Conservation (phyloP, 768 basidiomycete species). For the Cytidiella melzeri region DNA sequence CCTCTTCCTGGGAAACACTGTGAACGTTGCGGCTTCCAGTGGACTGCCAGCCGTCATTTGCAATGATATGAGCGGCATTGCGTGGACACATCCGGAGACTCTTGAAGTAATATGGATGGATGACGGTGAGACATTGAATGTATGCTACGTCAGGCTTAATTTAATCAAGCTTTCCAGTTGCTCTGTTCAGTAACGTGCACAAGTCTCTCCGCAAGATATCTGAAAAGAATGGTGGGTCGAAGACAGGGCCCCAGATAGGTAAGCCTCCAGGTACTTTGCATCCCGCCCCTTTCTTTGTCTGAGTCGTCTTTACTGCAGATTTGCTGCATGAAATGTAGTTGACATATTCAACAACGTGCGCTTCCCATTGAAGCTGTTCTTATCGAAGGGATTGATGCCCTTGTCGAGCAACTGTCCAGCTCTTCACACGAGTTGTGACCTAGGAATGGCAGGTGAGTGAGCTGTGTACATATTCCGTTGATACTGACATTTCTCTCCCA, state of each 20-base stretch:
- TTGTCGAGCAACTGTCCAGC: background rate
- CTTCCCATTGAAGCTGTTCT: constrained; percentile 19
- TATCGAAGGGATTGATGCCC: constrained; percentile 2
- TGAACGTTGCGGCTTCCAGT: constrained; percentile 18
- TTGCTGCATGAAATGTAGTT: constrained; percentile 11
- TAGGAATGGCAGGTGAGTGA: too few relatives aligned
- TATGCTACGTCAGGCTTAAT: background rate
- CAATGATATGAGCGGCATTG: constrained; percentile 5
- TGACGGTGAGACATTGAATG: background rate
- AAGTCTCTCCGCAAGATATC: background rate
- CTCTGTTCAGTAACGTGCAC: background rate
- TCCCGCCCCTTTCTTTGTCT: constrained; percentile 18
- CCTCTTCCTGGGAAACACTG: constrained; percentile 13
- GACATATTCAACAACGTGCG: constrained; percentile 21
- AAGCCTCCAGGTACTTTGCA: constrained; percentile 11
- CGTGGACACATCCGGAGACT: background rate
- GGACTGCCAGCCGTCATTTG: constrained; percentile 7
- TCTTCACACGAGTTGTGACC: too few relatives aligned
- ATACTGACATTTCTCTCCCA: background rate
- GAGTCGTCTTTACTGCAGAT: constrained; percentile 6
- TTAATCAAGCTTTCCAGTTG: background rate
- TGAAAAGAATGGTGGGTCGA: background rate
- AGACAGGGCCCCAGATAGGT: background rate
- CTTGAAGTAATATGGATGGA: background rate
- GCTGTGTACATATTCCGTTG: too few relatives aligned